These are phyloP conservation scores for Colletotrichum sp. DNA, from an alignment of 2,329 filamentous ascomycete species.

Conservation along the genomic window DNA sequence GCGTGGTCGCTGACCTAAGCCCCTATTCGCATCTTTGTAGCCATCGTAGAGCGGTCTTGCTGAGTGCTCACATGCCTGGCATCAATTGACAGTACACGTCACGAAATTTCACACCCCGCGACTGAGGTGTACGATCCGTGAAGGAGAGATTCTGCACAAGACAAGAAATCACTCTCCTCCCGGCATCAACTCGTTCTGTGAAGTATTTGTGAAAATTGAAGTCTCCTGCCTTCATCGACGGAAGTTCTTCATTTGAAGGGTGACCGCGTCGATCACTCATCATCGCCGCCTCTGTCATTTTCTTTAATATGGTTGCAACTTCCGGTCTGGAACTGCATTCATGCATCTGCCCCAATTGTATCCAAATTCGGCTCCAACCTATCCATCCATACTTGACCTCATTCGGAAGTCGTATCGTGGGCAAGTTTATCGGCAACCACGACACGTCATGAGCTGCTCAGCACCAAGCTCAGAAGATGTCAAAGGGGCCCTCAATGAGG, in stretches of 20 bases:
- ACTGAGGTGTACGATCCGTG: neutral
- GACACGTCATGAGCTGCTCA: neutral
- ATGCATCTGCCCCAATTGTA: neutral
- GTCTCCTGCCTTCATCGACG: neutral
- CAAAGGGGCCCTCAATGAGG: neutral
- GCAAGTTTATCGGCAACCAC: neutral
- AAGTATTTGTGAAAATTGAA: neutral
- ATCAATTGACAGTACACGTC: neutral
- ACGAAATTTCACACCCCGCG: neutral
- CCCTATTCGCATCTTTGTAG: neutral
- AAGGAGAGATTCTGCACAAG: neutral
- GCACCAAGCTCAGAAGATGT: neutral
- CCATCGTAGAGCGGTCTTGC: neutral
- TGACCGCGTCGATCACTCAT: neutral
- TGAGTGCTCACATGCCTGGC: neutral
- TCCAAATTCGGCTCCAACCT: neutral
- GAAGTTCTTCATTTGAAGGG: neutral
- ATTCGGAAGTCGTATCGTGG: neutral
- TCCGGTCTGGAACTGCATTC: neutral
- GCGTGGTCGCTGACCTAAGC: neutral
- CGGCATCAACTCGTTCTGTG: neutral
- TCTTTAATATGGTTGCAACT: neutral
- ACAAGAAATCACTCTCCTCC: neutral
- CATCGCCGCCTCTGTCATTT: neutral
- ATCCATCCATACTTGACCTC: neutral